A percentile compares a stretch with the other conserved stretches of the same genome.
Evolutionary conservation across 306 rosid species (phyloP).

Genomic region (Chamaecrista fasciculata): DNA sequence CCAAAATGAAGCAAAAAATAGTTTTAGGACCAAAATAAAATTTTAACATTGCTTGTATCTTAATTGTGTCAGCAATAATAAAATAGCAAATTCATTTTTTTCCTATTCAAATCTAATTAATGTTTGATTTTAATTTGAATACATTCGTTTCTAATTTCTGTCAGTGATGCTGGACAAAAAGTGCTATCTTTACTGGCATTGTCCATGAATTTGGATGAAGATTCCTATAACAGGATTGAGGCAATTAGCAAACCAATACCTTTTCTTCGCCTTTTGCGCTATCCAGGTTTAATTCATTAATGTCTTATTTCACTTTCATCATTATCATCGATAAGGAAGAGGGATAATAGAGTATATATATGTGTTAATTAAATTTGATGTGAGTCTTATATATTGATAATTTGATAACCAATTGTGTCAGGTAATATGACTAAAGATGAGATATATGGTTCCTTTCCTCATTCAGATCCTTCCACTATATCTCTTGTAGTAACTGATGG

Average conservation of each 20-base stretch:
- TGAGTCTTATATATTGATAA: no score
- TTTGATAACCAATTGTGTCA: constrained; percentile 23
- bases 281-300: constrained; percentile 60
- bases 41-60: no score
- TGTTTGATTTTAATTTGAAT: constrained; percentile 11
- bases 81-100: not conserved
- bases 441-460: constrained; percentile 71
- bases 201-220: constrained; percentile 65
- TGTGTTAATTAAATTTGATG: no score
- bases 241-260: constrained; percentile 45
- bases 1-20: no score
- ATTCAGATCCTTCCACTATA: constrained; percentile 80
- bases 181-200: constrained; percentile 62
- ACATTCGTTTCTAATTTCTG: constrained; percentile 25
- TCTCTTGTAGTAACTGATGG: constrained; percentile 72
- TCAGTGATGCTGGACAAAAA: constrained; percentile 57
- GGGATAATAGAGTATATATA: not conserved
- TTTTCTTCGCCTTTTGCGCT: constrained; percentile 73
- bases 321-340: not conserved
- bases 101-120: not conserved
- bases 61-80: not conserved
- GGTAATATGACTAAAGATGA: constrained; percentile 59
- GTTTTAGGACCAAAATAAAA: no score
- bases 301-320: not conserved
- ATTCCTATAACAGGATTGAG: constrained; percentile 60